These are phyloP conservation scores for Suhomyces sp. DNA, from an alignment of 805 yeast species.

Conservation along the genomic window DNA sequence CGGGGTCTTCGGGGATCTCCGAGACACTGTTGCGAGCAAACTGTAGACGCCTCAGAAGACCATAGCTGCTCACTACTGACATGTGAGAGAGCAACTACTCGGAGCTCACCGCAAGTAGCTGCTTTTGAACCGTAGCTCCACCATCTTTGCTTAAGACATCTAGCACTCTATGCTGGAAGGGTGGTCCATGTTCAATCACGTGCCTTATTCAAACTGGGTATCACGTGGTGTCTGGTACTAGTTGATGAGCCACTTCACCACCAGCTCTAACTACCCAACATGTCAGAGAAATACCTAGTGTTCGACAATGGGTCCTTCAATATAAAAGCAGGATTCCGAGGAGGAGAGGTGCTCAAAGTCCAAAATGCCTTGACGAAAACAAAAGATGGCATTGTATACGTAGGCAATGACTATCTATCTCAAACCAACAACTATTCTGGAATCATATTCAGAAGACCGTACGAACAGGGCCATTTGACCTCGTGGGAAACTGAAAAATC, in stretches of 20 bases:
- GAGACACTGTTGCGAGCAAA: not conserved
- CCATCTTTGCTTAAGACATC: not conserved
- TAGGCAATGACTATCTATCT: slow-evolving; percentile 65
- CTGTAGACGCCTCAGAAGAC: not conserved
- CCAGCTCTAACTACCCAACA: not conserved
- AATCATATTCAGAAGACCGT: slow-evolving; percentile 72
- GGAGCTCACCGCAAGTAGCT: not conserved
- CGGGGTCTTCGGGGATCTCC: not conserved
- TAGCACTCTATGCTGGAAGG: not conserved
- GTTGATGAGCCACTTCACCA: not conserved
- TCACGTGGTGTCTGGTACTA: not conserved
- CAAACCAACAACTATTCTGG: slow-evolving; percentile 72
- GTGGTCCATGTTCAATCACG: not conserved
- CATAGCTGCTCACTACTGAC: not conserved
- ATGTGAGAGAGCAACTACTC: not conserved
- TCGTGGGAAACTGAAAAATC: slow-evolving; percentile 90
- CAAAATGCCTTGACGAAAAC: slow-evolving; percentile 74
- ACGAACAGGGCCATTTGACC: slow-evolving; percentile 81
- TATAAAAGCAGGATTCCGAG: slow-evolving; percentile 51
- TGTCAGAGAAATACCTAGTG: slow-evolving; percentile 39
- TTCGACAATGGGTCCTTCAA: slow-evolving; percentile 89
- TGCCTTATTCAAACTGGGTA: not conserved
- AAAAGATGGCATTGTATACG: slow-evolving; percentile 65
- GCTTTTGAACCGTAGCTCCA: not conserved
- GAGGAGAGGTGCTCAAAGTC: slow-evolving; percentile 33